These are phyloP conservation scores for Fusarium goolgardi DNA, from an alignment of 2,329 filamentous ascomycete genomes.

Conservation along the genomic window DNA sequence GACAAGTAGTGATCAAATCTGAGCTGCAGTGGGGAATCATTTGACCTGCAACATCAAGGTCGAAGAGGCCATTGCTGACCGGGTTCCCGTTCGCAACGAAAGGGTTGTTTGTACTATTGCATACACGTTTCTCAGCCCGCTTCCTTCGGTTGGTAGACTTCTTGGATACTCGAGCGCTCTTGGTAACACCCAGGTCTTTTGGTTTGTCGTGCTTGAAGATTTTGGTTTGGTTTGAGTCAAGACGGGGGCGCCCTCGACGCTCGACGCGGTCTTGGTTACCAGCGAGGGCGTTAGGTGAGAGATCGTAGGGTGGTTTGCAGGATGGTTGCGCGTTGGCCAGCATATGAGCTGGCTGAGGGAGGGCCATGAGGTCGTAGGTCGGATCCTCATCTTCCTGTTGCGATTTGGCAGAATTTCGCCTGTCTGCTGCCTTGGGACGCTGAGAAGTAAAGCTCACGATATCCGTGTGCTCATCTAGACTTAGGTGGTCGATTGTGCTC, in stretches of 20 bases:
- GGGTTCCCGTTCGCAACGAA: not conserved
- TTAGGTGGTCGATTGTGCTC: not conserved
- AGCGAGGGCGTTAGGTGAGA: constrained; percentile 1
- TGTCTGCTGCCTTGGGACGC: not conserved
- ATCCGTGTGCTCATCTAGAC: not conserved
- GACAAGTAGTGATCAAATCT: not conserved
- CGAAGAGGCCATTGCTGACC: too few relatives aligned
- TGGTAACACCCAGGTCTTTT: constrained; percentile 7
- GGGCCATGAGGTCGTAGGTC: constrained; percentile 10
- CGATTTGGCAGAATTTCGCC: not conserved
- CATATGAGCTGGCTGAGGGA: not conserved
- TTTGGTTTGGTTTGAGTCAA: not conserved
- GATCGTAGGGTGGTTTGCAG: not conserved
- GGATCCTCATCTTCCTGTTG: not conserved
- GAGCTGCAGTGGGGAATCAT: constrained; percentile 9
- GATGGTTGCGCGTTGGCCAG: not conserved
- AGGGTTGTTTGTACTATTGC: not conserved
- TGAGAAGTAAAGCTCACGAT: not conserved
- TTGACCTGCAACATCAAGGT: not conserved
- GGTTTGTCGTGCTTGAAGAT: not conserved
- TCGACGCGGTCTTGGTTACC: not conserved
- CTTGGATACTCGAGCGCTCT: constrained; percentile 3
- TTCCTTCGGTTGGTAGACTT: constrained; percentile 1
- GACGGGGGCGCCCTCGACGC: not conserved
- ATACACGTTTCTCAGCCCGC: not conserved